Conservation (phyloP, 2,329 filamentous ascomycete species). For the Pyrenophora tritici-repentis region DNA sequence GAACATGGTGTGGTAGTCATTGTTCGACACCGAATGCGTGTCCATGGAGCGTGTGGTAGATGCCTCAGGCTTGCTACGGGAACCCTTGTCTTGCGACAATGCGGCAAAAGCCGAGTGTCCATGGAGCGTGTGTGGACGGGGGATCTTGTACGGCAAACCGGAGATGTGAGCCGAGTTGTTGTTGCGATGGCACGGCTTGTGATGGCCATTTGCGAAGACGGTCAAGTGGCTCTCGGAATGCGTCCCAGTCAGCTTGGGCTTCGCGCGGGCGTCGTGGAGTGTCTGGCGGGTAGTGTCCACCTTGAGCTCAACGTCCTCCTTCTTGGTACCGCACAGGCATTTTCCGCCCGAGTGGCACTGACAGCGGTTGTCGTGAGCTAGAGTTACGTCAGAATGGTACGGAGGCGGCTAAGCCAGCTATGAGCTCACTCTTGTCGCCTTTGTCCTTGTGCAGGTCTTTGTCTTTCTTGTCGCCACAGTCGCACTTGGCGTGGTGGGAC, state of each 20-base stretch:
- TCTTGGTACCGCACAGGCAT: slow-evolving; percentile 64
- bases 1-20: slow-evolving; percentile 44
- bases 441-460: slow-evolving; percentile 56
- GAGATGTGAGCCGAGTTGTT: slow-evolving; percentile 68
- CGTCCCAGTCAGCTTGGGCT: slow-evolving; percentile 61
- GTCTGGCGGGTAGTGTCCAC: slow-evolving; percentile 52
- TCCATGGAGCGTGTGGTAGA: slow-evolving; percentile 40
- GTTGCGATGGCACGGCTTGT: slow-evolving; percentile 68
- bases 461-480: slow-evolving; percentile 91
- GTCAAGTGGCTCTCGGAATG: slow-evolving; percentile 65
- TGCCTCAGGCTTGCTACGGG: slow-evolving; percentile 32
- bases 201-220: slow-evolving; percentile 66
- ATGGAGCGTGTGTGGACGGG: slow-evolving; percentile 49
- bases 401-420: slow-evolving; percentile 37
- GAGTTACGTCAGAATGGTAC: slow-evolving; percentile 38
- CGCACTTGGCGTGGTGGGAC: slow-evolving; percentile 91
- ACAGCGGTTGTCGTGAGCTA: slow-evolving; percentile 50
- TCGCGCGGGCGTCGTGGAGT: slow-evolving; percentile 54
- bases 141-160: slow-evolving; percentile 67
- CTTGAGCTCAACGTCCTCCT: slow-evolving; percentile 57
- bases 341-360: slow-evolving; percentile 64
- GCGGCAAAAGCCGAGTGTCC: slow-evolving; percentile 38
- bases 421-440: slow-evolving; percentile 47
- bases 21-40: slow-evolving; percentile 45
- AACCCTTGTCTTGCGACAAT: slow-evolving; percentile 27